Evolutionary conservation across 352 stramenopile genomes (phyloP).

Genomic region (Phytophthora brassicae): DNA sequence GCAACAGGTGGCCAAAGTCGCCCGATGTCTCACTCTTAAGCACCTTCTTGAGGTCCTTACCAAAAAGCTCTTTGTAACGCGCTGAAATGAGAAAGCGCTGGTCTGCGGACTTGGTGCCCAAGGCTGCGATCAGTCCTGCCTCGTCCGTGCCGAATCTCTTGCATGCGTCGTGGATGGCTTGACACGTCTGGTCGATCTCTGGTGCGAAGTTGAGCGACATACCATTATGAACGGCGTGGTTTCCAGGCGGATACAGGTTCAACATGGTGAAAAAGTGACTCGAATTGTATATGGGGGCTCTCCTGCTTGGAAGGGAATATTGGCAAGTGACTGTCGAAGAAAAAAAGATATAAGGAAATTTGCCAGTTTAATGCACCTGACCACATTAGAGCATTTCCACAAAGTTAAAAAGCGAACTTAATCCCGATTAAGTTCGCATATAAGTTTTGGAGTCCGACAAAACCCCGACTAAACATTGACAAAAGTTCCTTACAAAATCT

Average conservation of each 20-base stretch:
- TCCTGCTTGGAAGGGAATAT: too few species aligned
- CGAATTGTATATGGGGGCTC: too few species aligned
- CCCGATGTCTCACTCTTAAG: constrained; percentile 69
- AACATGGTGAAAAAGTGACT: constrained; percentile 52
- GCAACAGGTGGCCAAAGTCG: constrained; percentile 65
- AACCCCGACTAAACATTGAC: too few species aligned
- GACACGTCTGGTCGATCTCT: constrained; percentile 48
- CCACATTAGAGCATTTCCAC: too few species aligned
- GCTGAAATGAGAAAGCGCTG: constrained; percentile 65
- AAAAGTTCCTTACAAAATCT: too few species aligned
- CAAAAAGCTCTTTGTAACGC: constrained; percentile 69
- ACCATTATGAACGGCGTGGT: constrained; percentile 63
- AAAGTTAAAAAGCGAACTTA: too few species aligned
- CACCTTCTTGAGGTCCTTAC: constrained; percentile 52
- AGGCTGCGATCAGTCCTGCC: constrained; percentile 38
- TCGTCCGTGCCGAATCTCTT: constrained; percentile 72
- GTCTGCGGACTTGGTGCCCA: constrained; percentile 61
- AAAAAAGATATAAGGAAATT: too few species aligned
- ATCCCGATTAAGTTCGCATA: too few species aligned
- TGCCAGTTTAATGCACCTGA: too few species aligned
- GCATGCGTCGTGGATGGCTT: constrained; percentile 67
- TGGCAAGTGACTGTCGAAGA: too few species aligned
- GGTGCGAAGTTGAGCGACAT: constrained; percentile 40
- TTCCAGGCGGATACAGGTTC: constrained; percentile 75
- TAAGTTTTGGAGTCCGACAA: too few species aligned